Evolutionary conservation across 2,329 filamentous ascomycete species (phyloP).

Genomic region (Penicillium occitanis): DNA sequence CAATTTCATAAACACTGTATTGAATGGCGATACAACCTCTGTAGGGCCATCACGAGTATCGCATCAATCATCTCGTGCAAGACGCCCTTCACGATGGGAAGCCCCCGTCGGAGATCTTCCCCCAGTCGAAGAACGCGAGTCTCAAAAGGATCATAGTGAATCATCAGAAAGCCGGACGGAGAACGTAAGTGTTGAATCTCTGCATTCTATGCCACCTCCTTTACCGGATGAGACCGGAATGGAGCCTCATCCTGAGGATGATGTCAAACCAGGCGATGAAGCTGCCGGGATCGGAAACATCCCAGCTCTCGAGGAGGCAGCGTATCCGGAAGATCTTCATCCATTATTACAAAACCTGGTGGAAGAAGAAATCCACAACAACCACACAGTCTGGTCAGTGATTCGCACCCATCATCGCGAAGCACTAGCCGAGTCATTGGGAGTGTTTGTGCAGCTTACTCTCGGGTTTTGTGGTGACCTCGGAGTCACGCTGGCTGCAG

Average conservation of each 20-base stretch:
- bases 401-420: constrained; percentile 55
- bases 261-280: constrained; percentile 19
- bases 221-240: constrained; percentile 24
- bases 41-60: constrained; percentile 24
- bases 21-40: constrained; percentile 31
- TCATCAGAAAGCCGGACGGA: constrained; percentile 10
- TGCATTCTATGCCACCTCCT: constrained; percentile 26
- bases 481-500: constrained; percentile 40
- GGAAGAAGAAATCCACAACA: constrained; percentile 53
- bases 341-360: constrained; percentile 44
- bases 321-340: constrained; percentile 46
- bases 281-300: constrained; percentile 22
- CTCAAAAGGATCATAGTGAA: constrained; percentile 21
- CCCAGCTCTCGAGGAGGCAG: constrained; percentile 32
- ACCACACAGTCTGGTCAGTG: constrained; percentile 50
- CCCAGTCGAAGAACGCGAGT: constrained; percentile 28
- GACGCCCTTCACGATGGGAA: constrained; percentile 28
- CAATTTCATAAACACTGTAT: constrained; percentile 40
- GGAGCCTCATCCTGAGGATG: constrained; percentile 16
- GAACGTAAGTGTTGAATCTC: constrained; percentile 26
- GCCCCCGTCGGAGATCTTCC: constrained; percentile 26
- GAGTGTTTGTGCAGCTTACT: constrained; percentile 43
- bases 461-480: constrained; percentile 55
- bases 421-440: constrained; percentile 55
- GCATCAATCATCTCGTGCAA: constrained; percentile 25